Conservation (phyloP, 1,284 basidiomycete species). For the Cryptococcus sp. region DNA sequence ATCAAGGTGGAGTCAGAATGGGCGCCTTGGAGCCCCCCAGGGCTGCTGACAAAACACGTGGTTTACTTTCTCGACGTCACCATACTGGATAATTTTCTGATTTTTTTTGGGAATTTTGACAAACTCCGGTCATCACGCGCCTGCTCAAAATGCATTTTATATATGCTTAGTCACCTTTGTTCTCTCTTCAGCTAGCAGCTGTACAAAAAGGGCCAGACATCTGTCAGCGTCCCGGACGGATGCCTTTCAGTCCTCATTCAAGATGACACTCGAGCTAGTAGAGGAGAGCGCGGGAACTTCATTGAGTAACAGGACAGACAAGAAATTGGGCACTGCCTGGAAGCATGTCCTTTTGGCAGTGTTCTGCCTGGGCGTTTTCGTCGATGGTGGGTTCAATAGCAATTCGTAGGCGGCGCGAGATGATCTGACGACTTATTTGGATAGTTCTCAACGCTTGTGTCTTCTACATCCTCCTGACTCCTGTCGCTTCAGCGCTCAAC, state of each 20-base stretch:
- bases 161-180: background rate
- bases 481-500: slow-evolving; percentile 17
- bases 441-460: slow-evolving; percentile 2
- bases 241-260: background rate
- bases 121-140: too few relatives aligned
- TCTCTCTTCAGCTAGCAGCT: background rate
- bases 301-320: slow-evolving; percentile 4
- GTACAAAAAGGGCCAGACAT: background rate
- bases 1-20: background rate
- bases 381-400: slow-evolving; percentile 19
- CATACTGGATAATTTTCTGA: background rate
- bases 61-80: background rate
- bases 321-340: slow-evolving; percentile 12
- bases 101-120: too few relatives aligned
- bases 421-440: background rate
- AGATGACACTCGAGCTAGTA: background rate
- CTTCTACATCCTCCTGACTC: slow-evolving; percentile 28
- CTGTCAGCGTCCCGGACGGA: background rate
- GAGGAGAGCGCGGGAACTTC: background rate
- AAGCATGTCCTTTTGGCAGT: slow-evolving; percentile 12
- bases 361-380: slow-evolving; percentile 22
- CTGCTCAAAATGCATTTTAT: background rate
- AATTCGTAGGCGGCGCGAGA: background rate
- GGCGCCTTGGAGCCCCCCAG: background rate
- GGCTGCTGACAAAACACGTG: background rate